A percentile compares a stretch with the other conserved stretches of the same genome.
Conservation (phyloP, 129 eudicot genomes). For the Smallanthus sonchifolius region DNA sequence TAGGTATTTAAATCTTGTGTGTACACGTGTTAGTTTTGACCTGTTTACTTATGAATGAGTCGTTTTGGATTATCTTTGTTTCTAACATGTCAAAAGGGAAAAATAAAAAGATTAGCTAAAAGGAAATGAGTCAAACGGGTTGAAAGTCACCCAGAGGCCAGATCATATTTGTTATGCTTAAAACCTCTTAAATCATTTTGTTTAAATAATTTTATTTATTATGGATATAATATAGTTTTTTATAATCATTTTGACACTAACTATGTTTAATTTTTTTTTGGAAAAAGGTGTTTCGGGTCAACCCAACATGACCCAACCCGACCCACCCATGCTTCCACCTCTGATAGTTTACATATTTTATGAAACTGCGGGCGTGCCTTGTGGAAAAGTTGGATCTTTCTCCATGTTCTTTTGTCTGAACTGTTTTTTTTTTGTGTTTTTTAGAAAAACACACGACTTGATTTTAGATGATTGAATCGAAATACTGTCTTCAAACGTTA, state of each 20-base stretch:
- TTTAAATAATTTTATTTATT: background rate
- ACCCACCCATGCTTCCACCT: background rate
- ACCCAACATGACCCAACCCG: background rate
- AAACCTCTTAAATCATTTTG: background rate
- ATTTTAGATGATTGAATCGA: background rate
- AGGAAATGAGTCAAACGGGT: background rate
- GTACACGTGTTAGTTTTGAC: background rate
- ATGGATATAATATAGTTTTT: background rate
- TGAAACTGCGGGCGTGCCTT: background rate
- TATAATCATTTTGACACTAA: background rate
- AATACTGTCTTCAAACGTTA: background rate
- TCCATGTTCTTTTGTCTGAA: background rate
- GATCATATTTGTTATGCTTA: background rate
- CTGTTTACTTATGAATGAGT: background rate
- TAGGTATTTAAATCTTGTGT: constrained; percentile 28
- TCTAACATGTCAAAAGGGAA: background rate
- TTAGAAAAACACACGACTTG: background rate
- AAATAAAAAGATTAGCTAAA: too few relatives aligned
- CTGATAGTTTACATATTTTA: background rate
- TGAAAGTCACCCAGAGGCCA: background rate
- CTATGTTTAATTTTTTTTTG: background rate
- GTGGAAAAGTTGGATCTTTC: constrained; percentile 6
- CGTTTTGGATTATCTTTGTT: background rate
- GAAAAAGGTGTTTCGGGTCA: background rate
- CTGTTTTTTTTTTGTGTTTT: background rate